Evolutionary conservation across 192 early-diverging fungal species (phyloP).

Genomic region (Umbelopsis sp.): DNA sequence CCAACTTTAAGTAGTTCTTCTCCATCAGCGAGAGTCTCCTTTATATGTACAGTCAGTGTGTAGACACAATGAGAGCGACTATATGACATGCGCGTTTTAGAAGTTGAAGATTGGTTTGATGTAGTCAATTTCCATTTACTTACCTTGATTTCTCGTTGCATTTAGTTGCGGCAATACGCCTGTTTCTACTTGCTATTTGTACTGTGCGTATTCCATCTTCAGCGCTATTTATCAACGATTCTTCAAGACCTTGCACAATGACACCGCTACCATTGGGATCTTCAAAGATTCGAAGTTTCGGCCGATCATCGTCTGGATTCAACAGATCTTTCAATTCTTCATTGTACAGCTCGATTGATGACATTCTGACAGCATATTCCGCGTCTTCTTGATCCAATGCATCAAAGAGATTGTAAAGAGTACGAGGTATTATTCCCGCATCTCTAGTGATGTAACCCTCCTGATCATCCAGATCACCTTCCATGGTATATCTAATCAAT

Average conservation of each 20-base stretch:
- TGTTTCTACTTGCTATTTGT: slow-evolving; percentile 70
- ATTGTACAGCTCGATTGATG: slow-evolving; percentile 94
- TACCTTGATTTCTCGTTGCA: slow-evolving; percentile 89
- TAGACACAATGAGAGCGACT: slow-evolving; percentile 95
- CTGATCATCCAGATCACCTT: slow-evolving; percentile 73
- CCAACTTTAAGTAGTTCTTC: slow-evolving; percentile 91
- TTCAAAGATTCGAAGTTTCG: slow-evolving; percentile 62
- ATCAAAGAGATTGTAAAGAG: slow-evolving; percentile 80
- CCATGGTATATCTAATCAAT: slow-evolving; percentile 80
- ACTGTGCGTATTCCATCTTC: slow-evolving; percentile 74
- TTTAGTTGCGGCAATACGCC: slow-evolving; percentile 83
- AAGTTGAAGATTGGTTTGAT: neutral
- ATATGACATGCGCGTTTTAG: slow-evolving; percentile 9
- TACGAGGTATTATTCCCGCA: slow-evolving; percentile 92
- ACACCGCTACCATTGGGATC: slow-evolving; percentile 73
- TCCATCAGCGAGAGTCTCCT: slow-evolving; percentile 78
- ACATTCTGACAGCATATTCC: slow-evolving; percentile 85
- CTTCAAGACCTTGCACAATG: slow-evolving; percentile 81
- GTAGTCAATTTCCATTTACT: neutral
- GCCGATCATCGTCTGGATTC: slow-evolving; percentile 50
- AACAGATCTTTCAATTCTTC: slow-evolving; percentile 93
- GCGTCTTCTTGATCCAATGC: slow-evolving; percentile 64
- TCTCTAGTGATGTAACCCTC: slow-evolving; percentile 46
- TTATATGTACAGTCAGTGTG: slow-evolving; percentile 86
- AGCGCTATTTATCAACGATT: slow-evolving; percentile 73